Percentiles rank a stretch among this genome's conserved stretches.
These are phyloP conservation scores for Vaccinium darrowii DNA, from an alignment of 148 eudicot species.

Conservation along the genomic window DNA sequence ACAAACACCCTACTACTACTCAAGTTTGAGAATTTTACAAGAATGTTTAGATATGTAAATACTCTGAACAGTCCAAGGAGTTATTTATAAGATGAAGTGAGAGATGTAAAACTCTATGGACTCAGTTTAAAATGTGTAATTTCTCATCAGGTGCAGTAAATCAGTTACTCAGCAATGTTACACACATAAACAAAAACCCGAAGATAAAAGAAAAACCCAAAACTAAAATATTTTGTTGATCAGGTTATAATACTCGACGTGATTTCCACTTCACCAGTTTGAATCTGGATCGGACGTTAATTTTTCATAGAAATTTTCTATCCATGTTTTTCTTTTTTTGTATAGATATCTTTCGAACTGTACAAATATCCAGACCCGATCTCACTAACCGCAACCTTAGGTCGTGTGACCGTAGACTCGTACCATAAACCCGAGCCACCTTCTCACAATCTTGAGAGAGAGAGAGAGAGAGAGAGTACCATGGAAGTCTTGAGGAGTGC, in stretches of 20 bases:
- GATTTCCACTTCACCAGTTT: background rate
- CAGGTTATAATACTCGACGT: background rate
- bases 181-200: too few species aligned
- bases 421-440: background rate
- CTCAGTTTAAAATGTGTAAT: background rate
- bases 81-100: background rate
- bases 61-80: too few species aligned
- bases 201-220: background rate
- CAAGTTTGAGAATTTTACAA: background rate
- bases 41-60: too few species aligned
- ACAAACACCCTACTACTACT: too few species aligned
- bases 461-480: slow-evolving; percentile 34
- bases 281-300: background rate
- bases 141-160: background rate
- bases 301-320: background rate
- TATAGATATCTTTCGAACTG: background rate
- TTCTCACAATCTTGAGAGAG: background rate
- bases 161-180: background rate
- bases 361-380: background rate
- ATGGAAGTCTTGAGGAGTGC: slow-evolving; percentile 73
- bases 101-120: background rate
- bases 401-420: background rate
- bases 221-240: background rate
- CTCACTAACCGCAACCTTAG: background rate
- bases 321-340: background rate